Evolutionary conservation across 2,329 filamentous ascomycete genomes (phyloP), one percentile per base, ranked within the genome.

Genomic region (Calonectria crousiana): DNA sequence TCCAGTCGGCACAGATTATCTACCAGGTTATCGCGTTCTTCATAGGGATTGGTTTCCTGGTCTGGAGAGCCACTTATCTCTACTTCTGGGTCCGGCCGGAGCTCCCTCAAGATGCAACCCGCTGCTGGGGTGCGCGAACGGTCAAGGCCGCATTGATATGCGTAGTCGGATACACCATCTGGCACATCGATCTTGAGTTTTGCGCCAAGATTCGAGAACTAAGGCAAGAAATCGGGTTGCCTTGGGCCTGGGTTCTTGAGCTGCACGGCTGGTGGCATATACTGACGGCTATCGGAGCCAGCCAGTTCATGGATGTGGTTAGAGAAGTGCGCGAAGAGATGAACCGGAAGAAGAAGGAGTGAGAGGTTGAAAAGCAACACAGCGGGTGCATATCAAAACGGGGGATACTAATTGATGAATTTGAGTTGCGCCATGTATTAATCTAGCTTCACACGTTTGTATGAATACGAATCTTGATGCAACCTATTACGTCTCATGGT

Each of bases 231-330:
- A 76, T 92, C 2, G 90, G 91, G 0, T 80, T 91, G 53, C 91
- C 91, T 0, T 90, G 85, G 86, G 88, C 87, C 2, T 91, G 89
- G 81, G 41, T 90, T 0, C 80, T 92, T 6, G 91, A 92, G 82
- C 78, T 92, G 18, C 91, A 92, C 78, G 91, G 90, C 1, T 92
- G 90, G 91, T 93, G 91, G 91, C 91, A 93, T 77, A 82, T 92
- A 20, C 82, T 92, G 32, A 93, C 91, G 0, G 91, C 89, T 0
- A 83, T 90, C 26, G 88, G 89, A 0, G 90, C 90, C 6, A 86
- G 86, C 30, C 79, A 80, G 60, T 85, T 85, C 53, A 87, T 87
- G 81, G 73, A 78, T 2, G 78, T 83, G 26, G 75, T 74, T 44
- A 77, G 82, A 56, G 82, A 83, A 26, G 34, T 62, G 14, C 34